Conservation (phyloP, 1,284 basidiomycete genomes). For the Cystobasidium pallidum region DNA sequence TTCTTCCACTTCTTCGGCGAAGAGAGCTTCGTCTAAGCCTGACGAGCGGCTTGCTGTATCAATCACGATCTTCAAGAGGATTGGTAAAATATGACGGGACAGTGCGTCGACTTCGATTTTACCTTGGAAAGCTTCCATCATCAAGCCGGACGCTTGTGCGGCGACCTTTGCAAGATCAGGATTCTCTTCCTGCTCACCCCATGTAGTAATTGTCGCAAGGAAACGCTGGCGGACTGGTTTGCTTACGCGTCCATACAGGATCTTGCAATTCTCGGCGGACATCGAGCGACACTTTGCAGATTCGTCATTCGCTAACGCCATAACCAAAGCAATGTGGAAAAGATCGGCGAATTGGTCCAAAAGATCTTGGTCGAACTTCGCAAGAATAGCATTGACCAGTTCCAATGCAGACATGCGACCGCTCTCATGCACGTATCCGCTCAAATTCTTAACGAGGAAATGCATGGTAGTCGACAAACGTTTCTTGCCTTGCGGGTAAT, state of each 20-base stretch:
- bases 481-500: constrained; percentile 95
- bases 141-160: constrained; percentile 77
- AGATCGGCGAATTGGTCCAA: constrained; percentile 83
- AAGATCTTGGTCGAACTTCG: constrained; percentile 79
- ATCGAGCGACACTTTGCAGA: constrained; percentile 84
- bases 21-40: constrained; percentile 57
- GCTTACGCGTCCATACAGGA: constrained; percentile 71
- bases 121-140: constrained; percentile 66
- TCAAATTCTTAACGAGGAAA: constrained; percentile 90
- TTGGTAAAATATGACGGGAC: constrained; percentile 56
- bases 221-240: constrained; percentile 66
- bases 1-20: constrained; percentile 59
- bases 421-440: constrained; percentile 80
- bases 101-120: neutral
- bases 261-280: constrained; percentile 79
- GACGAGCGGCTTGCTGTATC: constrained; percentile 57
- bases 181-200: constrained; percentile 72
- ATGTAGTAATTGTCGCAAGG: constrained; percentile 74
- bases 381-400: constrained; percentile 76
- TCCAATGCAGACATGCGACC: constrained; percentile 92
- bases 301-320: constrained; percentile 92
- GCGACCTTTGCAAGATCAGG: constrained; percentile 70
- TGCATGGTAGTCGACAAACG: constrained; percentile 84
- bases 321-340: constrained; percentile 87
- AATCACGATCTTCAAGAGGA: constrained; percentile 63